Evolutionary conservation across 257 asterid species (phyloP).

Genomic region (Solanum clarkiae): DNA sequence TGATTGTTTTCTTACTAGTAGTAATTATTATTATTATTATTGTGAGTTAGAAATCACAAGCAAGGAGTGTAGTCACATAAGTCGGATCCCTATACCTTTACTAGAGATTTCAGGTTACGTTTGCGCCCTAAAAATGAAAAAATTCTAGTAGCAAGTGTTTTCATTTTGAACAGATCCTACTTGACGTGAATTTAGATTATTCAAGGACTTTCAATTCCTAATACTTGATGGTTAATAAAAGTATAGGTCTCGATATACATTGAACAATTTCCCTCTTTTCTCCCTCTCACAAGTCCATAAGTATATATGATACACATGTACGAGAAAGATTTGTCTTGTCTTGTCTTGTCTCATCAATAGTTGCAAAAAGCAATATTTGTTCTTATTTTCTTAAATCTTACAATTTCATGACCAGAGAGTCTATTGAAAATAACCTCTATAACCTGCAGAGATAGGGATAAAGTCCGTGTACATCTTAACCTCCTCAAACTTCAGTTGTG

Average conservation of each 20-base stretch:
- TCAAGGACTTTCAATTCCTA: neutral
- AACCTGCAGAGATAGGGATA: too few species aligned
- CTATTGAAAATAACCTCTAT: too few species aligned
- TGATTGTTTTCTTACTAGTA: neutral
- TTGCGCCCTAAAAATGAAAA: rapidly evolving
- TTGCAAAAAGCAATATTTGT: neutral
- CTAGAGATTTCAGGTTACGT: neutral
- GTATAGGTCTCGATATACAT: neutral
- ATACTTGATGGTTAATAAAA: neutral
- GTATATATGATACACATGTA: neutral
- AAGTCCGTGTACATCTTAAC: too few species aligned
- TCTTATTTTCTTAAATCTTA: neutral
- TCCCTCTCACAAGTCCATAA: neutral
- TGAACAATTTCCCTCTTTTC: neutral
- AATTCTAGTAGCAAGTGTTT: neutral
- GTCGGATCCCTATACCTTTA: neutral
- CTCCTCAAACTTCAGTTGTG: too few species aligned
- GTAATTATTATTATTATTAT: neutral
- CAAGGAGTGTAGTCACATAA: neutral
- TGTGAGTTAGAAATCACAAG: neutral
- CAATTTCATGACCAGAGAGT: neutral
- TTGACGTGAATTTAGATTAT: neutral
- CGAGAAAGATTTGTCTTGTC: neutral
- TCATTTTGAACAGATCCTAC: neutral
- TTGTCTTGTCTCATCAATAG: neutral